phyloP scores from a whole-genome alignment of 306 rosid species.

The Rosa chinensis region DNA sequence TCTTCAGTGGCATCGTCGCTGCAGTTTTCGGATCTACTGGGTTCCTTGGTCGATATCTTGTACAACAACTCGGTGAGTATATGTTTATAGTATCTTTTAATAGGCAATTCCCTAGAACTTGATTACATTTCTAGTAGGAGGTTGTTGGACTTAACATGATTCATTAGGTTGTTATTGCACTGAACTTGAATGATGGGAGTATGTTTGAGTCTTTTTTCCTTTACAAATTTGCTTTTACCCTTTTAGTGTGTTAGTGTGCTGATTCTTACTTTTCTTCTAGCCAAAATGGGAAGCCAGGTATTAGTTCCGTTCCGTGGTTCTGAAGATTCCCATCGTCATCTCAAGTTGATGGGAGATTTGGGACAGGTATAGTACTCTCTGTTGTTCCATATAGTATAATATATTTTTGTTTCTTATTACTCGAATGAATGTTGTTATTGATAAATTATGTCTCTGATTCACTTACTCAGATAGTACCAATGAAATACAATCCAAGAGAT shows the following conservation, averaged over 20 bases:
- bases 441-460: conserved; percentile 30
- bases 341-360: conserved; percentile 97
- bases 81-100: neutral
- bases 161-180: neutral
- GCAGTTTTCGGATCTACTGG: conserved; percentile 99
- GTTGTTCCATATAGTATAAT: conserved; percentile 11
- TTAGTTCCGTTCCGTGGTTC: conserved; percentile 93
- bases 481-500: conserved; percentile 95
- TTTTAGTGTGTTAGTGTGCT: conserved; percentile 23
- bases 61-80: conserved; percentile 85
- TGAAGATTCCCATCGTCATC: conserved; percentile 91
- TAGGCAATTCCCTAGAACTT: neutral
- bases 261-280: conserved; percentile 46
- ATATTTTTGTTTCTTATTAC: conserved; percentile 9
- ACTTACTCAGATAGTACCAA: conserved; percentile 77
- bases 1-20: conserved; percentile 85
- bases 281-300: conserved; percentile 97
- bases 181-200: conserved; percentile 1
- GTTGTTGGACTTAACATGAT: neutral
- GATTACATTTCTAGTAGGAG: neutral
- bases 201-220: neutral
- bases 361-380: conserved; percentile 74
- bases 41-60: conserved; percentile 97
- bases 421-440: conserved; percentile 16
- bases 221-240: neutral